These are phyloP conservation scores for Pleurotus pulmonarius DNA, from an alignment of 768 basidiomycete genomes.

Conservation along the genomic window DNA sequence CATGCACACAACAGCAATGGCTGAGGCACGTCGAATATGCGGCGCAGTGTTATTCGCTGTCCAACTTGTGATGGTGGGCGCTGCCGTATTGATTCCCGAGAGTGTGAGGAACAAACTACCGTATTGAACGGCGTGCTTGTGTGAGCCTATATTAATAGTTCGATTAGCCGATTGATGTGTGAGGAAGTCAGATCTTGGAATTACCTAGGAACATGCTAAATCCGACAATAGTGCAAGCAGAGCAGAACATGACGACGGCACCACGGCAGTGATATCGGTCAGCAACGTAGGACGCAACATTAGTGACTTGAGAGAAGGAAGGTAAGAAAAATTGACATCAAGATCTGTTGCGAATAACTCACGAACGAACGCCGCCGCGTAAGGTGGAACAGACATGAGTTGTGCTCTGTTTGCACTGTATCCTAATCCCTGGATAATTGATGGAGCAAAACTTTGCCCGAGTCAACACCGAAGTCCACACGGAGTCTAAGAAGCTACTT, in stretches of 20 bases:
- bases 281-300: slow-evolving; percentile 18
- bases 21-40: slow-evolving; percentile 42
- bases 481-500: not conserved
- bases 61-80: slow-evolving; percentile 43
- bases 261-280: slow-evolving; percentile 24
- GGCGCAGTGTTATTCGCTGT: slow-evolving; percentile 48
- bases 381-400: slow-evolving; percentile 45
- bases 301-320: slow-evolving; percentile 15
- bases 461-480: slow-evolving; percentile 21
- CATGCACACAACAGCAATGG: slow-evolving; percentile 39
- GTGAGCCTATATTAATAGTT: slow-evolving; percentile 13
- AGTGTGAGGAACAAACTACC: slow-evolving; percentile 43
- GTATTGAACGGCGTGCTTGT: slow-evolving; percentile 30
- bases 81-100: slow-evolving; percentile 34
- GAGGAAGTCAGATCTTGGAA: not conserved
- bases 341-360: not conserved
- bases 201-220: slow-evolving; percentile 36
- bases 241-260: slow-evolving; percentile 24
- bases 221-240: slow-evolving; percentile 28
- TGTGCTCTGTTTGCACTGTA: slow-evolving; percentile 41
- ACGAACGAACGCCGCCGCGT: slow-evolving; percentile 30
- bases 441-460: slow-evolving; percentile 48
- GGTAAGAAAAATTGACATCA: not conserved
- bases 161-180: not conserved
- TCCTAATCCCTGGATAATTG: slow-evolving; percentile 49